Conservation (phyloP, 306 rosid species). For the Albizia julibrissin region DNA sequence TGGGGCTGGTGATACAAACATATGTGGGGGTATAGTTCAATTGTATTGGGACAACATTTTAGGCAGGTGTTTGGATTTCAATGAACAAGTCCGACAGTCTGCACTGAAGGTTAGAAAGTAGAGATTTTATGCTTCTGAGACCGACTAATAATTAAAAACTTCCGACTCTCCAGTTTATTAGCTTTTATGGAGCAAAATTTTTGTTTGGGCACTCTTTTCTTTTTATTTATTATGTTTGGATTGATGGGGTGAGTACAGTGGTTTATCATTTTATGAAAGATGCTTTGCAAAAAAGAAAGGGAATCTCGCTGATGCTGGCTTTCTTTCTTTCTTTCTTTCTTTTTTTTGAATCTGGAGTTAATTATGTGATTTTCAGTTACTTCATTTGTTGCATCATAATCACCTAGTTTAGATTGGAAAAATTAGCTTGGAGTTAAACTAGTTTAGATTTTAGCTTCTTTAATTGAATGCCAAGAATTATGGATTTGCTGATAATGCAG, state of each 20-base stretch:
- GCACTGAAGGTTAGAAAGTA: constrained; percentile 75
- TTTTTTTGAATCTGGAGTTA: constrained; percentile 15
- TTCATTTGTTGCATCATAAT: neutral
- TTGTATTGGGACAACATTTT: constrained; percentile 86
- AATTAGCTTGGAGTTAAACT: neutral
- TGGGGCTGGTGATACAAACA: constrained; percentile 99
- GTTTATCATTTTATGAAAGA: constrained; percentile 18
- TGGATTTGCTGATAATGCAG: constrained; percentile 49
- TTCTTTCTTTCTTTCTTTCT: neutral
- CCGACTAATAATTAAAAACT: constrained; percentile 18
- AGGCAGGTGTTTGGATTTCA: constrained; percentile 79
- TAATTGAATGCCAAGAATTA: neutral
- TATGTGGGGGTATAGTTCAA: constrained; percentile 97
- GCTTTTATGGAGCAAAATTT: constrained; percentile 2
- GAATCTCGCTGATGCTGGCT: neutral
- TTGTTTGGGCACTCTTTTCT: neutral
- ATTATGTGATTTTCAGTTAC: neutral
- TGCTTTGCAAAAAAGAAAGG: constrained; percentile 13
- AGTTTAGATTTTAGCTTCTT: constrained; percentile 11
- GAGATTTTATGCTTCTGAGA: constrained; percentile 20
- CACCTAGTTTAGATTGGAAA: no score
- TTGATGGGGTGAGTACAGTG: constrained; percentile 3
- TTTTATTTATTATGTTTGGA: neutral
- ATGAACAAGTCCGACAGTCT: constrained; percentile 79
- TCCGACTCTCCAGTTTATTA: constrained; percentile 11